Conservation (phyloP, 768 basidiomycete species). For the Obba rivulosa region DNA sequence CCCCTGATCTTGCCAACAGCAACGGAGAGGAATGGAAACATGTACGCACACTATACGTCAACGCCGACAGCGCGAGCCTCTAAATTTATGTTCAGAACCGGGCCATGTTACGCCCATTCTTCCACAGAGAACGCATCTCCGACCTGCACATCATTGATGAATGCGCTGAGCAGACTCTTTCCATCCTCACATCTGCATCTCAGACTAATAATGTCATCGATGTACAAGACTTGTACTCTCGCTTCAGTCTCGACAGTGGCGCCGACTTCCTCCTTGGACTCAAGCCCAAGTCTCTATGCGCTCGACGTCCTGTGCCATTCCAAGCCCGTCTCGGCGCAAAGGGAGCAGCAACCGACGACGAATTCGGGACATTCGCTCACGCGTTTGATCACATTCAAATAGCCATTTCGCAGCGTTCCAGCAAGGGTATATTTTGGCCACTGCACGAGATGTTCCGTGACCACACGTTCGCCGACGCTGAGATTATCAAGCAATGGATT, state of each 20-base stretch:
- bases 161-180: neutral
- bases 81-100: conserved; percentile 29
- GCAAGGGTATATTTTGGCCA: conserved; percentile 39
- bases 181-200: no score
- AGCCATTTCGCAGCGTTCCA: conserved; percentile 23
- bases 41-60: no score
- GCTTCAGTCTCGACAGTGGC: conserved; percentile 50
- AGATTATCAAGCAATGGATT: conserved; percentile 39
- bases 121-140: conserved; percentile 29
- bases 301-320: conserved; percentile 33
- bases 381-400: conserved; percentile 36
- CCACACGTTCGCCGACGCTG: conserved; percentile 30
- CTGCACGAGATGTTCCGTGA: conserved; percentile 40
- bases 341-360: conserved; percentile 16
- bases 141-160: conserved; percentile 22
- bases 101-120: conserved; percentile 66
- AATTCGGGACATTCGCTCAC: conserved; percentile 30
- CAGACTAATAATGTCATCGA: no score
- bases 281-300: conserved; percentile 32
- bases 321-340: conserved; percentile 11
- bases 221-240: neutral
- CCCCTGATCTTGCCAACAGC: no score
- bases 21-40: no score
- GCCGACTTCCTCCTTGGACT: conserved; percentile 48
- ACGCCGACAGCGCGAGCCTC: no score